A percentile compares a stretch with the other conserved stretches of the same genome.
Evolutionary conservation across 768 basidiomycete genomes (phyloP).

Genomic region (Boletus rubroflammeus): DNA sequence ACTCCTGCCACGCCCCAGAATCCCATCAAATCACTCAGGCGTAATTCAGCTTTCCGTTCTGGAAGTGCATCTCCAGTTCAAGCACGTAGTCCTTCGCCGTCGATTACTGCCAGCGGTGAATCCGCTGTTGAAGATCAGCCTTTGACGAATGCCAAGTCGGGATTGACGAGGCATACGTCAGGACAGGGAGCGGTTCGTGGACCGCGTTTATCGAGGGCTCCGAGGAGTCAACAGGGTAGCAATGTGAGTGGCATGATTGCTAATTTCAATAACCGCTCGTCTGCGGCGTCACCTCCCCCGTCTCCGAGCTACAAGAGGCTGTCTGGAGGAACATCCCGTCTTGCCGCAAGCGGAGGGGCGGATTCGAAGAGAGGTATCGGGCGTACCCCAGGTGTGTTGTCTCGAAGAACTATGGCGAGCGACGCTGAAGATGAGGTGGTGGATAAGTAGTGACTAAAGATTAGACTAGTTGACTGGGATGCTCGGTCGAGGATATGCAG

Average conservation of each 20-base stretch:
- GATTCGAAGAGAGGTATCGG: slow-evolving; percentile 41
- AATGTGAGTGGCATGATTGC: slow-evolving; percentile 55
- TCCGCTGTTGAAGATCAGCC: slow-evolving; percentile 31
- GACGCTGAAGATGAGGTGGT: slow-evolving; percentile 78
- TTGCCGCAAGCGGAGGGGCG: slow-evolving; percentile 6
- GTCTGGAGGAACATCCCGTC: slow-evolving; percentile 34
- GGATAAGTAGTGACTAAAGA: slow-evolving; percentile 21
- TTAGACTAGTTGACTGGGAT: neutral
- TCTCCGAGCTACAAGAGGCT: slow-evolving; percentile 44
- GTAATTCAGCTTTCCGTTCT: slow-evolving; percentile 33
- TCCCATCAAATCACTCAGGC: slow-evolving; percentile 41
- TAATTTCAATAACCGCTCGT: slow-evolving; percentile 48
- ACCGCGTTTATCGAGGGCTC: slow-evolving; percentile 46
- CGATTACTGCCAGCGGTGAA: slow-evolving; percentile 24
- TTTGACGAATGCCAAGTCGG: slow-evolving; percentile 31
- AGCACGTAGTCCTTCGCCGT: slow-evolving; percentile 45
- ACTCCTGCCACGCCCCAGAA: slow-evolving; percentile 52
- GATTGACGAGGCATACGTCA: slow-evolving; percentile 48
- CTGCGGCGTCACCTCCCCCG: slow-evolving; percentile 37
- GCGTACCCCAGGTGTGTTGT: slow-evolving; percentile 46
- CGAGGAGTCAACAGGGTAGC: slow-evolving; percentile 40
- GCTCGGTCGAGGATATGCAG: neutral
- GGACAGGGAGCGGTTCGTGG: slow-evolving; percentile 42
- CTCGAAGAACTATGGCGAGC: slow-evolving; percentile 77
- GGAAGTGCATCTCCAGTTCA: slow-evolving; percentile 32